A percentile compares a stretch with the other conserved stretches of the same genome.
phyloP scores from a whole-genome alignment of 768 basidiomycete species.

The Ramaria sp. region DNA sequence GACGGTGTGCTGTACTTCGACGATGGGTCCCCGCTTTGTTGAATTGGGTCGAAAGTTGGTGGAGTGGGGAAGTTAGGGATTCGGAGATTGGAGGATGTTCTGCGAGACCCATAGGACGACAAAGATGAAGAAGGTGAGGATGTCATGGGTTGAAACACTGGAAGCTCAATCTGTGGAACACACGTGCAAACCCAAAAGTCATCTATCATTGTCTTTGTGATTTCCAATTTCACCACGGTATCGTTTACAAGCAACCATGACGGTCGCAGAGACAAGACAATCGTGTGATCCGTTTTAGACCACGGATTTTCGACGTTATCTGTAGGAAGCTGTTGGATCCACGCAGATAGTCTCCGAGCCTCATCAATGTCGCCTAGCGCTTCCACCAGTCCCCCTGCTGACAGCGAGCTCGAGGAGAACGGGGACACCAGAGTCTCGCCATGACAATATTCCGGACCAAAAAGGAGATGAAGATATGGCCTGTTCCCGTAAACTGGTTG shows the following conservation, averaged over 20 bases:
- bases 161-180: conserved; percentile 10
- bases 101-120: background rate
- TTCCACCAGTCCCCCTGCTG: conserved; percentile 9
- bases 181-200: conserved; percentile 13
- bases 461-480: conserved; percentile 8
- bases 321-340: conserved; percentile 1
- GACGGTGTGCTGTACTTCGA: too few species aligned
- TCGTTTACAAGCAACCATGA: conserved; percentile 8
- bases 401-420: background rate
- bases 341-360: conserved; percentile 1
- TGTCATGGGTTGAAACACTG: background rate
- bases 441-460: conserved; percentile 6
- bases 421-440: background rate
- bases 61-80: conserved; percentile 11
- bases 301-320: background rate
- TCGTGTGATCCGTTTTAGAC: background rate
- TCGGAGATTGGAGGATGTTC: conserved; percentile 1
- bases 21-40: background rate
- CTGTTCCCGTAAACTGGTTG: conserved; percentile 11
- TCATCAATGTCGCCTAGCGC: conserved; percentile 6
- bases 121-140: background rate
- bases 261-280: conserved; percentile 11
- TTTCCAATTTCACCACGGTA: conserved; percentile 7
- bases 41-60: background rate
- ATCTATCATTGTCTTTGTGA: conserved; percentile 12